Percentiles rank a stretch among this genome's conserved stretches.
Conservation (phyloP, 768 basidiomycete genomes). For the Artomyces pyxidatus region DNA sequence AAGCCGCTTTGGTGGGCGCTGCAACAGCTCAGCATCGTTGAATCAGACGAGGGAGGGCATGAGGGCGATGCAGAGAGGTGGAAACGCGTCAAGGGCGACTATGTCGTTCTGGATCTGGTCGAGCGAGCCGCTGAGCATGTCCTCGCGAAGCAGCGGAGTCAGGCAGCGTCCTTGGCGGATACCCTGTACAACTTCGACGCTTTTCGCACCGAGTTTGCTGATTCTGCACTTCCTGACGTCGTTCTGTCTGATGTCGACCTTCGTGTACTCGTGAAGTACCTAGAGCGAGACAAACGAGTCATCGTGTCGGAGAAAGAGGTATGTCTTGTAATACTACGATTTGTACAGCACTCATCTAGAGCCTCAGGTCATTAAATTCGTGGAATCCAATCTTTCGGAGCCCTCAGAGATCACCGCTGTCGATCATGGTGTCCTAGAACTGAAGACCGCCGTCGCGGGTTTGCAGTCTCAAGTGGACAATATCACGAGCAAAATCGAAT, state of each 20-base stretch:
- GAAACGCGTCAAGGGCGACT: conserved; percentile 59
- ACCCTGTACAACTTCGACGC: conserved; percentile 50
- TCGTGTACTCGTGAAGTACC: conserved; percentile 63
- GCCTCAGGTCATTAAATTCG: conserved; percentile 76
- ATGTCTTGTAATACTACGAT: conserved; percentile 16
- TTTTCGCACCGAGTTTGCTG: conserved; percentile 55
- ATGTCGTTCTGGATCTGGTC: conserved; percentile 57
- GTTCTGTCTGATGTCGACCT: conserved; percentile 56
- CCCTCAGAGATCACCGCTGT: conserved; percentile 59
- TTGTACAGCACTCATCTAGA: background rate
- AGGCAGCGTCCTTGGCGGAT: conserved; percentile 45
- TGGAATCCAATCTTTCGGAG: conserved; percentile 32
- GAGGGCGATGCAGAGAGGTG: conserved; percentile 38
- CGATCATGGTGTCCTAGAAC: conserved; percentile 75
- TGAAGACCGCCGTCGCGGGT: conserved; percentile 62
- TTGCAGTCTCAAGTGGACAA: conserved; percentile 62
- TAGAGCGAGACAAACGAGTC: conserved; percentile 66
- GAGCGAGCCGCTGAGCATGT: conserved; percentile 60
- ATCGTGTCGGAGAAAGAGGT: conserved; percentile 66
- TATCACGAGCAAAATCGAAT: conserved; percentile 62
- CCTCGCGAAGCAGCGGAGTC: conserved; percentile 33
- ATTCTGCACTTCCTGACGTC: conserved; percentile 30
- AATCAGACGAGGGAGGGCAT: conserved; percentile 41
- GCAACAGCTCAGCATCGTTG: conserved; percentile 66
- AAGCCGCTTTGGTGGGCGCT: conserved; percentile 85